phyloP scores from a whole-genome alignment of 2,329 filamentous ascomycete species.

The Colletotrichum caudatum region DNA sequence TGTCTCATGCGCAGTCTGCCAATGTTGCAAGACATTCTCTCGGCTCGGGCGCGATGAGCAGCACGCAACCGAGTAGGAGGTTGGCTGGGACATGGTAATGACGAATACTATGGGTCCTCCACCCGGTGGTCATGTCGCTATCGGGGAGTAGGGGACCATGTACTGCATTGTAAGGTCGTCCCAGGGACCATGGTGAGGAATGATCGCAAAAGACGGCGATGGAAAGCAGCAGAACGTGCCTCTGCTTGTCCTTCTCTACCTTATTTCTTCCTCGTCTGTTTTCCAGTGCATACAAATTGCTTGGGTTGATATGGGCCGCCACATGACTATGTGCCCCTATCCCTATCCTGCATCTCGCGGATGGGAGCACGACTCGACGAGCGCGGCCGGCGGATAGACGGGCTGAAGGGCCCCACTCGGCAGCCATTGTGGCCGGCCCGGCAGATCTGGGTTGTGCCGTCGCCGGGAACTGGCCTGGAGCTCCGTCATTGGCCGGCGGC shows the following conservation, averaged over 20 bases:
- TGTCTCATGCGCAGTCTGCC: no score
- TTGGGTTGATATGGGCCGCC: background rate
- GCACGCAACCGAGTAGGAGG: background rate
- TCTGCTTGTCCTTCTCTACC: background rate
- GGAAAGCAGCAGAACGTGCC: background rate
- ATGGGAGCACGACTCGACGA: background rate
- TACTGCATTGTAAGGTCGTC: no score
- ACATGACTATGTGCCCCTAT: background rate
- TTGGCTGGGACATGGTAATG: no score
- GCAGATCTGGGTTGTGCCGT: background rate
- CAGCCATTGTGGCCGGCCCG: background rate
- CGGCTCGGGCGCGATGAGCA: background rate
- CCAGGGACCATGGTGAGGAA: background rate
- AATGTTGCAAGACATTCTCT: background rate
- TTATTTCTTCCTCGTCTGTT: background rate
- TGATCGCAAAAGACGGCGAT: background rate
- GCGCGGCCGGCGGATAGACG: background rate
- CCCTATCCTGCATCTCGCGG: slow-evolving; percentile 1
- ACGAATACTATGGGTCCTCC: no score
- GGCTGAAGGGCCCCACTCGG: background rate
- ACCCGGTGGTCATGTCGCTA: no score
- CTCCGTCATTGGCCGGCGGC: background rate
- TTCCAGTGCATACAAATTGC: background rate
- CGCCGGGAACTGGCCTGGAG: background rate
- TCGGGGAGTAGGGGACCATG: no score